Evolutionary conservation across 441 rosid genomes (phyloP).

Genomic region (Populus trichocarpa): DNA sequence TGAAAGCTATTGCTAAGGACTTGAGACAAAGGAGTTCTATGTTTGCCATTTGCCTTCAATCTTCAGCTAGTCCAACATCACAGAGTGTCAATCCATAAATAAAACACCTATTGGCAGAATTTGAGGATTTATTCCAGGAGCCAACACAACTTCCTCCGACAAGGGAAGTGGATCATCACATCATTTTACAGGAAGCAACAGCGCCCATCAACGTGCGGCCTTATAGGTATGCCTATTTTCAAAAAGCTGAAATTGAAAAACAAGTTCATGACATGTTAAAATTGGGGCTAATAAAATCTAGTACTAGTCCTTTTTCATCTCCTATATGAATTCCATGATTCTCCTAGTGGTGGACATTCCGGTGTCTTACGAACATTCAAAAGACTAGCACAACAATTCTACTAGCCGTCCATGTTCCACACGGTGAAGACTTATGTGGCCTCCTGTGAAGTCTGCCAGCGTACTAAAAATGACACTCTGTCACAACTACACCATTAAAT

Average conservation of each 20-base stretch:
- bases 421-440: neutral
- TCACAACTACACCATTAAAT: too few relatives aligned
- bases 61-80: neutral
- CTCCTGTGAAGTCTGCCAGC: neutral
- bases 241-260: neutral
- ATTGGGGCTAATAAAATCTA: neutral
- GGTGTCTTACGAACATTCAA: too few relatives aligned
- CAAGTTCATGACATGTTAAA: neutral
- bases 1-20: neutral
- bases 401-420: neutral
- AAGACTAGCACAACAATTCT: too few relatives aligned
- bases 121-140: neutral
- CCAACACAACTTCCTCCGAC: neutral
- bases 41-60: neutral
- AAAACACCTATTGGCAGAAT: accelerated
- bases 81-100: neutral
- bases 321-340: neutral
- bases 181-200: neutral
- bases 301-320: neutral
- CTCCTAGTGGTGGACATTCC: neutral
- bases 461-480: neutral
- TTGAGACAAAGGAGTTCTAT: neutral
- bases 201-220: neutral
- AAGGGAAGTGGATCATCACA: neutral
- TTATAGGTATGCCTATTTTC: neutral